Base-by-base conservation (phyloP, 352 stramenopile genomes). In the Pythium vanterpoolii region DNA sequence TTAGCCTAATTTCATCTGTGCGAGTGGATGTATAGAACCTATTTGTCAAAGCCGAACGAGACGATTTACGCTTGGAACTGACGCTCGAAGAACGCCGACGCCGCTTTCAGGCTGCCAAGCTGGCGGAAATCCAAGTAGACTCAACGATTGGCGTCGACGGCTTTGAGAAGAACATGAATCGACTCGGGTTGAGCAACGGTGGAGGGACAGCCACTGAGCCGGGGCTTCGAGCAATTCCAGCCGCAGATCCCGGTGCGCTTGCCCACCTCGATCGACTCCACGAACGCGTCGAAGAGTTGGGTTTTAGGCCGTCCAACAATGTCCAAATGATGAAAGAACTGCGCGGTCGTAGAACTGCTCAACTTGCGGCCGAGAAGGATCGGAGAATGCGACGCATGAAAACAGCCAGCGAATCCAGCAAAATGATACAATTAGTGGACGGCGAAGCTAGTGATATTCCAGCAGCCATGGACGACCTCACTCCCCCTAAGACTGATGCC, bases 281-380 rank as follows among this genome's bases (percentile, higher is more conserved):
- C 45, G 50, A 75, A 51, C 63, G 70, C 5, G 78, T 90, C 1
- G 61, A 80, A 7, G 62, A 74, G 39, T 66, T 86, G 46, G 64
- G 79, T n/a, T 90, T 92, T 48, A 70, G 82, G 0, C 82, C 79
- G 11, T 87, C 82, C 3, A 90, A 83, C 60, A 92, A 92, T 45
- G 44, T 90, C 19, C 79, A 90, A 57, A 92, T 92, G 82, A 90
- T 92, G 82, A 90, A 89, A 61, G 82, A 92, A 31, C 66, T 92
- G 1, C 79, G 79, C 23, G 77, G 79, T 44, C 68, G 78, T n/a
- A 73, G 79, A 9, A 83, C 86, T 57, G 72, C 77, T 14, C 82
- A 92, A 44, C 55, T 89, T 2, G 77, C 72, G 47, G 79, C 77
- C 19, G 79, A 90, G 48, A 88, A 87, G 23, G 82, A 92, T 49